Evolutionary conservation across 2,329 filamentous ascomycete species (phyloP), one percentile per base, ranked within the genome.

Genomic region (Colletotrichum camelliae): DNA sequence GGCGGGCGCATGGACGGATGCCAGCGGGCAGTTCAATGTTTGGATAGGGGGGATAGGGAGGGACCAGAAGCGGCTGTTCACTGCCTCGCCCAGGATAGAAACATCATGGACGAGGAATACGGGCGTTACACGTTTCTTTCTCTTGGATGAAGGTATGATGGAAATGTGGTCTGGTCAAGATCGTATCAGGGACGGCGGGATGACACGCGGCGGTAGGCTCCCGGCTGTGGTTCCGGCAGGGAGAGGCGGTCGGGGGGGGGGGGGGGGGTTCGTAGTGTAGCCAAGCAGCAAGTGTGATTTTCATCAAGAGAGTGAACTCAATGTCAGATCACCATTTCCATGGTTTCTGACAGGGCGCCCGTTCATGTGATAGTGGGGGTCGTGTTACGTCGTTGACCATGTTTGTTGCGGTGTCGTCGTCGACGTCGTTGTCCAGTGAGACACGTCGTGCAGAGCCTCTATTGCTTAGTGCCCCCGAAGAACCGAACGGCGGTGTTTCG

Each of bases 61-160:
- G 58, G 33, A 7, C 58, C 18, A 31, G 58, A n/a, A 31, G 58
- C n/a, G 21, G 43, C 13, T 24, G 55, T 10, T 65, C 74, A 75
- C 74, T 68, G 74, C 74, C 74, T 75, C 70, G 33, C 74, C 33
- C 70, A 27, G 58, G 58, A 75, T 75, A 75, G 73, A 73, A 75
- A 73, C 73, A 48, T 10, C 4, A 21, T 24, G 15, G 27, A 24
- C 10, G 21, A 21, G 13, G 9, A 37, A 68, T 68, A 73, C 43
- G 70, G 37, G 58, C 43, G 43, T 67, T 57, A 73, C 62, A 57
- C 62, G 55, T n/a, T 35, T 43, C 31, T 9, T 8, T 52, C 21
- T n/a, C 39, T 12, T 61, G 3, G 21, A 5, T 24, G 16, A 37
- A 60, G 68, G 33, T 33, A 61, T 72, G 62, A 67, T 67, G 33